Percentiles rank a stretch among this genome's conserved stretches.
Conservation (phyloP, 768 basidiomycete species). For the Suillus decipiens region DNA sequence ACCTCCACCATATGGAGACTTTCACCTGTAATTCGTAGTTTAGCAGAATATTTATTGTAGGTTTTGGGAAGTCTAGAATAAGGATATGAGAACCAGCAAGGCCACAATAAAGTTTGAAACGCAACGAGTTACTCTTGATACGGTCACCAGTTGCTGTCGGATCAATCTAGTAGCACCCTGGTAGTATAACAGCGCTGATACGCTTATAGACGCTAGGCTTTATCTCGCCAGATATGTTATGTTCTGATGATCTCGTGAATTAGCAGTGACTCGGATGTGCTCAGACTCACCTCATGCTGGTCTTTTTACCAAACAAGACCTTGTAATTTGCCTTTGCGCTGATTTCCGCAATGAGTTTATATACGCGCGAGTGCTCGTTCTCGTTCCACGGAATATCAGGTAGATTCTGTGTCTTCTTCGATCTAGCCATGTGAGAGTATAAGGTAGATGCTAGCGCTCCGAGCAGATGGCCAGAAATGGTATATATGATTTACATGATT, state of each 20-base stretch:
- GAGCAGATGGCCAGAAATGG: too few species aligned
- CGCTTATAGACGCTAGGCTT: slow-evolving; percentile 5
- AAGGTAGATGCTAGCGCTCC: too few species aligned
- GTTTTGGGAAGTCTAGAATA: too few species aligned
- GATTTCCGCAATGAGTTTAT: neutral
- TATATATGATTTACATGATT: too few species aligned
- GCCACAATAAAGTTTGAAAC: too few species aligned
- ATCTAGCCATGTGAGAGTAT: too few species aligned
- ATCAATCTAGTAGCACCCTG: slow-evolving; percentile 18
- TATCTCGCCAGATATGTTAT: neutral
- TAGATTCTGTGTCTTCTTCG: too few species aligned
- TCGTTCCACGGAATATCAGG: neutral
- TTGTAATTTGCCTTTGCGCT: neutral
- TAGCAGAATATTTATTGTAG: too few species aligned
- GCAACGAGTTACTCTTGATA: slow-evolving; percentile 21
- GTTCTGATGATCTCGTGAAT: neutral
- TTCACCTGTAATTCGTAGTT: too few species aligned
- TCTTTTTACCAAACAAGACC: neutral
- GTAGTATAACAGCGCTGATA: slow-evolving; percentile 23
- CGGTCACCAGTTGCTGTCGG: slow-evolving; percentile 17
- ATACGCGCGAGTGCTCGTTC: neutral
- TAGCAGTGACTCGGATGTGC: neutral
- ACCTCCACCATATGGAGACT: too few species aligned
- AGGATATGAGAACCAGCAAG: too few species aligned
- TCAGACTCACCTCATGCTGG: neutral